Evolutionary conservation across 768 basidiomycete species (phyloP), one percentile per base, ranked within the genome.

Genomic region (Galerina sulciceps): DNA sequence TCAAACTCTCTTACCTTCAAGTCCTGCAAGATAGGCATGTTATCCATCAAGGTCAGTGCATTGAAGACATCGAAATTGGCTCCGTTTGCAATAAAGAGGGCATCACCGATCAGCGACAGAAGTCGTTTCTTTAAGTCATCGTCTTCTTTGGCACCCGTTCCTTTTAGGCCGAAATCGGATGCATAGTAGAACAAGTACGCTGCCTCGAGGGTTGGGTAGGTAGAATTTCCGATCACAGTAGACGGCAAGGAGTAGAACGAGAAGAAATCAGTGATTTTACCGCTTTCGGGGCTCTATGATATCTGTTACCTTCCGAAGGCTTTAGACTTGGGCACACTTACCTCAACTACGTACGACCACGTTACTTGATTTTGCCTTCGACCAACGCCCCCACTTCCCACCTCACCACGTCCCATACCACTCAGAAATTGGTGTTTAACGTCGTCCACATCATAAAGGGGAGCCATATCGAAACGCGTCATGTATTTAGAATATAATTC

Each of bases 121-220:
- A 99, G 75, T 42, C 96, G 83, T 59, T 81, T 80, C 72, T 88
- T 90, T 53, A 97, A 71, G 23, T 72, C 75, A 22, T 77, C 83
- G 43, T 85, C 83, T n/a, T 82, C 81, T 52, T 92, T 87, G 34
- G 42, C 23, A 10, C 51, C 59, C 53, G 83, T 81, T 17, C 82
- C 78, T 51, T 81, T 71, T 61, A 94, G 88, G 2, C 87, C 91
- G 4, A 78, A 81, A 50, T 91, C 89, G 6, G 91, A 89, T 17
- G 94, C 97, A 68, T 99, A 99, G 76, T 98, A 99, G 74, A 86
- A 99, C 20, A 98, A 80, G 75, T 99, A 99, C 10, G 94, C 96
- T 0, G 96, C 96, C 64, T 99, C 89, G 40, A 99, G 83, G 26
- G 85, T 67, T 17, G 82, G 79, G 69, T 94, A 76, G 63, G 88